These are phyloP conservation scores for Prunella vulgaris DNA, from an alignment of 257 asterid genomes.

Conservation along the genomic window DNA sequence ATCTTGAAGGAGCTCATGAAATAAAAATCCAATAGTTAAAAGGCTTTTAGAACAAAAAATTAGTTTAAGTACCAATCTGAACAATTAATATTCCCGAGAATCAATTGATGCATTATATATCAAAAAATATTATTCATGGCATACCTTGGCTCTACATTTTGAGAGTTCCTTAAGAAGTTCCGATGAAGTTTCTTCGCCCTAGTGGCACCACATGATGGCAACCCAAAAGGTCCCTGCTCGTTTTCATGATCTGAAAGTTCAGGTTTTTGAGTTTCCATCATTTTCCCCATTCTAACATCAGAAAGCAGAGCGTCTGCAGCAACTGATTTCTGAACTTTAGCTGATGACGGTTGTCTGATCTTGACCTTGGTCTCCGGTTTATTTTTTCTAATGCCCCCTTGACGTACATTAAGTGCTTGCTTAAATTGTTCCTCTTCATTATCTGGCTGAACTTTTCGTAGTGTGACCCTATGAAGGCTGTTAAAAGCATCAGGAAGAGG, in stretches of 20 bases:
- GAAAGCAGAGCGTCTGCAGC: conserved; percentile 36
- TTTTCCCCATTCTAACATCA: conserved; percentile 29
- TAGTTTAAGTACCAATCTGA: too few species aligned
- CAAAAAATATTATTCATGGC: not conserved
- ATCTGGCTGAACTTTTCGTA: conserved; percentile 46
- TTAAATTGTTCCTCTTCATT: conserved; percentile 66
- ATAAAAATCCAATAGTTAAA: too few species aligned
- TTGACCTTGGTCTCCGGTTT: conserved; percentile 56
- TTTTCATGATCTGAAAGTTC: conserved; percentile 55
- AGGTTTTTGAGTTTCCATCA: conserved; percentile 40
- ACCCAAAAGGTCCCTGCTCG: conserved; percentile 32
- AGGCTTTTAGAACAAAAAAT: too few species aligned
- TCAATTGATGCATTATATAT: too few species aligned
- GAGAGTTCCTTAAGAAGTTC: conserved; percentile 56
- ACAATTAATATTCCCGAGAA: too few species aligned
- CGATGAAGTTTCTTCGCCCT: conserved; percentile 48
- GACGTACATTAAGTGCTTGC: conserved; percentile 61
- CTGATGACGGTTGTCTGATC: conserved; percentile 45
- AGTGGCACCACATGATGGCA: conserved; percentile 30
- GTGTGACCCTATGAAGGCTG: conserved; percentile 45
- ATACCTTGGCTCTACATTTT: conserved; percentile 81
- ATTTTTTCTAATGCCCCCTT: conserved; percentile 57
- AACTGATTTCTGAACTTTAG: conserved; percentile 45
- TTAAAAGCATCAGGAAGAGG: conserved; percentile 47
- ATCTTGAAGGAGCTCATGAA: too few species aligned